A percentile compares a stretch with the other conserved stretches of the same genome.
phyloP scores from a whole-genome alignment of 129 eudicot genomes.

The Centaurea solstitialis region DNA sequence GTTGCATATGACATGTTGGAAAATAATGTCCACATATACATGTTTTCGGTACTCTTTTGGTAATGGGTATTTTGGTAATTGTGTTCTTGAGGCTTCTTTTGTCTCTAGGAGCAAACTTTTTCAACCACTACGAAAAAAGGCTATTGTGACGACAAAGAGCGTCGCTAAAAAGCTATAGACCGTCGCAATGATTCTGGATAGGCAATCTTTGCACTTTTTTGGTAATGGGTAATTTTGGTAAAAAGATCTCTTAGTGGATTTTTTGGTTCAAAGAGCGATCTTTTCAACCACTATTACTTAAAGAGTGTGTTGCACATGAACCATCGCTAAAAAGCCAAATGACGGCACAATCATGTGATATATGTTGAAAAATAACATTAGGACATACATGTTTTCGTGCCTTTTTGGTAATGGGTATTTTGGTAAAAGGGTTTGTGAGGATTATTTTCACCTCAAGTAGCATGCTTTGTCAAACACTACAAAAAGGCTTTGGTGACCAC shows the following conservation, averaged over 20 bases:
- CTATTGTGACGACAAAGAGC: not conserved
- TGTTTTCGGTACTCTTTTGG: slow-evolving; percentile 27
- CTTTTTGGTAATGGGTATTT: slow-evolving; percentile 16
- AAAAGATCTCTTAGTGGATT: not conserved
- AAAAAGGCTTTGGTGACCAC: slow-evolving; percentile 2
- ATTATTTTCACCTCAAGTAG: not conserved
- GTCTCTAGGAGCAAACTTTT: slow-evolving; percentile 7
- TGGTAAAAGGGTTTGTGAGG: not conserved
- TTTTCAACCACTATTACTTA: not conserved
- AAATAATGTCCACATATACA: slow-evolving; percentile 31
- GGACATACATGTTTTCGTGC: not conserved
- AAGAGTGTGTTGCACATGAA: not conserved
- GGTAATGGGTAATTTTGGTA: not conserved
- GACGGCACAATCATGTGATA: not conserved
- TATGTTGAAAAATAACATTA: not conserved
- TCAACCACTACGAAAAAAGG: slow-evolving; percentile 7
- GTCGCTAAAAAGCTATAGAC: not conserved
- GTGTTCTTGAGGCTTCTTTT: slow-evolving; percentile 9
- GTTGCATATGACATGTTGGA: slow-evolving; percentile 43
- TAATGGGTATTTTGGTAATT: slow-evolving; percentile 19
- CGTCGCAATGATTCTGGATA: not conserved
- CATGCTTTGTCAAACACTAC: too few species aligned
- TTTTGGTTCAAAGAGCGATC: not conserved
- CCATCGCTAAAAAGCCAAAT: slow-evolving; percentile 7
- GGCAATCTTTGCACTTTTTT: not conserved